Evolutionary conservation across 495 filamentous ascomycete species (phyloP).

Genomic region (Penicillium longicatenatum): DNA sequence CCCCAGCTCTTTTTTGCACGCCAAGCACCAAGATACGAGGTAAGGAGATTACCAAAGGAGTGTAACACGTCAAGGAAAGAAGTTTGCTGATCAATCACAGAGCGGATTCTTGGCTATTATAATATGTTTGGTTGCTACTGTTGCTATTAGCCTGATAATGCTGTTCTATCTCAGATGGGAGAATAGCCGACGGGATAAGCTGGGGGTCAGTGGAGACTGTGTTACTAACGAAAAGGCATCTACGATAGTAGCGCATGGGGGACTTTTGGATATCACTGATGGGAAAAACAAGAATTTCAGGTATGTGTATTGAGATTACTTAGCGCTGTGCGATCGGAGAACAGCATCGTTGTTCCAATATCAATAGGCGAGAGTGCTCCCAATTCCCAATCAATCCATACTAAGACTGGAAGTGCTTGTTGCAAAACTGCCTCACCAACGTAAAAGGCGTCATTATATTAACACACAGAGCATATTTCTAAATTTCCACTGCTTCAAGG

Average conservation of each 20-base stretch:
- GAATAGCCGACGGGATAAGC: constrained; percentile 17
- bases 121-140: constrained; percentile 20
- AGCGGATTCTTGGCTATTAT: constrained; percentile 26
- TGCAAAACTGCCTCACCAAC: too few relatives aligned
- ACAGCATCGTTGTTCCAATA: constrained; percentile 3
- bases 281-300: background rate
- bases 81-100: constrained; percentile 4
- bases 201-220: background rate
- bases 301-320: background rate
- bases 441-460: too few relatives aligned
- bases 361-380: background rate
- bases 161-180: constrained; percentile 23
- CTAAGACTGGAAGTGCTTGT: too few relatives aligned
- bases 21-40: constrained; percentile 8
- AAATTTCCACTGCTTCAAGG: too few relatives aligned
- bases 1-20: constrained; percentile 9
- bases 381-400: too few relatives aligned
- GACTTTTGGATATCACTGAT: background rate
- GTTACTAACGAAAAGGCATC: background rate
- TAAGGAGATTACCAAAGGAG: too few relatives aligned
- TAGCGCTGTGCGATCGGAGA: too few relatives aligned
- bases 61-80: background rate
- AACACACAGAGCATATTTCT: too few relatives aligned
- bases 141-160: constrained; percentile 11
- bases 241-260: background rate